phyloP scores from a whole-genome alignment of 164 flowering plant species.

The Saururus chinensis region DNA sequence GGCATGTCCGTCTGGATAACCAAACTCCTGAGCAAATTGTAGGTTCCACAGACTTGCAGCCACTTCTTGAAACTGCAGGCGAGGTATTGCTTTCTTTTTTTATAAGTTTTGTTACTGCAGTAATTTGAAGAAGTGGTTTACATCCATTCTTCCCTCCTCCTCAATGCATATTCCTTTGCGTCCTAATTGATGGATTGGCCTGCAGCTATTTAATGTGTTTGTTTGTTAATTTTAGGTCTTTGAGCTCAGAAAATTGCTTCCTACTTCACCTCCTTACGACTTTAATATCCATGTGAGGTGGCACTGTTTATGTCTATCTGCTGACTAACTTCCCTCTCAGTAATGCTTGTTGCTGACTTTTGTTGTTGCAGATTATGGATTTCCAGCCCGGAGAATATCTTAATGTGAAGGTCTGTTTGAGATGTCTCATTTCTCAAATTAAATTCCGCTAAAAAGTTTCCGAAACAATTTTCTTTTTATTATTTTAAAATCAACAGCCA shows the following conservation, averaged over 20 bases:
- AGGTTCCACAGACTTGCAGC: slow-evolving; percentile 72
- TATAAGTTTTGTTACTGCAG: background rate
- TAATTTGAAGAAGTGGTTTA: background rate
- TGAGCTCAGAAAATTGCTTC: slow-evolving; percentile 88
- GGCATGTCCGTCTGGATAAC: slow-evolving; percentile 21
- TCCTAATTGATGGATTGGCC: background rate
- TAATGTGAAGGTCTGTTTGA: slow-evolving; percentile 68
- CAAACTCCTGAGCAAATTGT: slow-evolving; percentile 50
- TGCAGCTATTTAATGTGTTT: background rate
- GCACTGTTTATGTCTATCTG: background rate
- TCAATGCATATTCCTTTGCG: background rate
- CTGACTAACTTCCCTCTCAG: background rate
- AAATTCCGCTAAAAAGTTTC: background rate
- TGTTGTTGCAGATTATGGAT: slow-evolving; percentile 88
- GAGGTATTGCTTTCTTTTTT: slow-evolving; percentile 40
- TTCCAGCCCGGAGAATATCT: slow-evolving; percentile 95
- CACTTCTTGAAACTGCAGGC: slow-evolving; percentile 91
- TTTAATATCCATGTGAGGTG: slow-evolving; percentile 85
- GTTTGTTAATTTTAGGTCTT: slow-evolving; percentile 43
- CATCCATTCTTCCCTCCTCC: background rate
- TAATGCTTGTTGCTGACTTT: background rate
- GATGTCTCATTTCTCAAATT: background rate
- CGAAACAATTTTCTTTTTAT: too few relatives aligned
- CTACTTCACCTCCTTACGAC: slow-evolving; percentile 61
- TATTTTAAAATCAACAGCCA: too few relatives aligned